Evolutionary conservation across 192 early-diverging fungal genomes (phyloP), one percentile per base, ranked within the genome.

Genomic region (Funneliformis geosporum): DNA sequence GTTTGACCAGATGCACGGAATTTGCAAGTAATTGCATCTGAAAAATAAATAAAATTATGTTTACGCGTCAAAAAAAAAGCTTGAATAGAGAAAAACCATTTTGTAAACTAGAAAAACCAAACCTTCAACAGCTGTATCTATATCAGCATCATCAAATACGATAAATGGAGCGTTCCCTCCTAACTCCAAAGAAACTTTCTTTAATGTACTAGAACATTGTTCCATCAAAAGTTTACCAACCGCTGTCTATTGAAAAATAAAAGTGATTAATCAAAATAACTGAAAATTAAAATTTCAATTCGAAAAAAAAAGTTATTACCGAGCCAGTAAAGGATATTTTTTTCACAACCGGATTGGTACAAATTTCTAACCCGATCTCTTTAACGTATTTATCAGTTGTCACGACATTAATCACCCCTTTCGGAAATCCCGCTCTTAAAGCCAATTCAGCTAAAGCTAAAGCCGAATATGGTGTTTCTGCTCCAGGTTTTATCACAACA

Each of bases 111-210:
- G 18, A 25, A 42, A n/a, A 21, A 42, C 27, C 25, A 73, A 85
- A 72, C 89, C 90, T 46, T 87, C 84, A 8, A 95, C 86, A 0
- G 93, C 92, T 76, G 89, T 82, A 67, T 94, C 92, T 14, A 94
- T 73, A 75, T 95, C 86, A 23, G 90, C 90, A 85, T 95, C 94
- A 38, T 87, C 90, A 84, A 95, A 95, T 4, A 95, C 86, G 67
- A 94, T 87, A 67, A 89, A 92, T 1, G 95, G 89, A 28, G 94
- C 94, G 82, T 97, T 97, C 55, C 96, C 96, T 64, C 92, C 95
- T 10, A 97, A 85, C 83, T 97, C 96, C 59, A 97, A 80, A 1
- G 92, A 91, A 8, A 95, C 81, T 42, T 93, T 95, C 82, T 96
- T 96, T 79, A 95, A 84, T 5, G 88, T 86, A 42, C 82, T 78